A percentile compares a stretch with the other conserved stretches of the same genome.
Evolutionary conservation across 257 asterid species (phyloP).

Genomic region (Gentiana dahurica): DNA sequence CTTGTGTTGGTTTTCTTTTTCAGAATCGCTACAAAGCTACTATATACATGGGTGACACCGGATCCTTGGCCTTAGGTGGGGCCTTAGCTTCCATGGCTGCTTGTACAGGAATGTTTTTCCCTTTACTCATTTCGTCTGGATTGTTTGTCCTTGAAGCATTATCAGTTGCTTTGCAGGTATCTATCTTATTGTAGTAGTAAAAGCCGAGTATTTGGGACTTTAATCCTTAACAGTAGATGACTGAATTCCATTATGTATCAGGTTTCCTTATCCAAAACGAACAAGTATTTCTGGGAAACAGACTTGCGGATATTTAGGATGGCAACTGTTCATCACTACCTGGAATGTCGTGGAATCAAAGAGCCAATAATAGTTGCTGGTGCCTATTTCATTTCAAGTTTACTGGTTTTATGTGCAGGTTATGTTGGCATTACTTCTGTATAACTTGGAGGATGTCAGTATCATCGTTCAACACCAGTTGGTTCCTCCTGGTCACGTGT

Average conservation of each 20-base stretch:
- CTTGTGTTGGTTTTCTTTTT: constrained; percentile 83
- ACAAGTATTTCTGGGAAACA: constrained; percentile 28
- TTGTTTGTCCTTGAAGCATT: constrained; percentile 47
- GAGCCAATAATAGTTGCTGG: constrained; percentile 60
- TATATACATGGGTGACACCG: constrained; percentile 76
- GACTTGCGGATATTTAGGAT: constrained; percentile 33
- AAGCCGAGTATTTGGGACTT: not conserved
- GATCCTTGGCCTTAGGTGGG: constrained; percentile 86
- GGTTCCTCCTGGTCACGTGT: not conserved
- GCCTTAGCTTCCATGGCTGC: constrained; percentile 98
- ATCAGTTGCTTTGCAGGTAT: constrained; percentile 61
- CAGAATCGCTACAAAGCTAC: constrained; percentile 78
- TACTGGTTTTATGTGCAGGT: constrained; percentile 52
- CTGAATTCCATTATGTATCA: constrained; percentile 9
- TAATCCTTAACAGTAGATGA: constrained; percentile 4
- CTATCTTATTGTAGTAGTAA: too few relatives aligned
- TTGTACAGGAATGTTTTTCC: constrained; percentile 89
- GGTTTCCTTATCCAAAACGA: constrained; percentile 45
- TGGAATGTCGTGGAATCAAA: constrained; percentile 44
- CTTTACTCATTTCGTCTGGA: constrained; percentile 75
- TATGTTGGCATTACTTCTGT: constrained; percentile 64
- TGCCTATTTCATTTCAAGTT: constrained; percentile 47
- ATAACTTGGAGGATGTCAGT: constrained; percentile 14
- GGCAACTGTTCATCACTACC: constrained; percentile 65
- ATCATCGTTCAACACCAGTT: not conserved